Evolutionary conservation across 345 rosid genomes (phyloP).

Genomic region (Populus ilicifolia): DNA sequence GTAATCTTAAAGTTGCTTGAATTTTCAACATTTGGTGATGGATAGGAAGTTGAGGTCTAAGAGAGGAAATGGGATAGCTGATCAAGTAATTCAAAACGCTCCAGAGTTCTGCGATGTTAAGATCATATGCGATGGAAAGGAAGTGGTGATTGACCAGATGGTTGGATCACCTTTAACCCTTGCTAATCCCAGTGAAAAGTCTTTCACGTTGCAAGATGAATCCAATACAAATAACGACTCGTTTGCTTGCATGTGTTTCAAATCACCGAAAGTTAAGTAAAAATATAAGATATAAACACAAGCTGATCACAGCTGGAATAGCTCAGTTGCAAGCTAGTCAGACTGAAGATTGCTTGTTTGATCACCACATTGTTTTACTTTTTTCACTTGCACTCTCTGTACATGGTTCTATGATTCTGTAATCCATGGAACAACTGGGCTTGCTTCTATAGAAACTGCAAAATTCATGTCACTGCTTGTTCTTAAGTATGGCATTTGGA

Average conservation of each 20-base stretch:
- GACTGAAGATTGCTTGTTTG: slow-evolving; percentile 99
- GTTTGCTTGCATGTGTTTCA: slow-evolving; percentile 21
- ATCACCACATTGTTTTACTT: slow-evolving; percentile 51
- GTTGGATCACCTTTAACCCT: slow-evolving; percentile 14
- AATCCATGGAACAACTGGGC: not conserved
- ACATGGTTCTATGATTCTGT: not conserved
- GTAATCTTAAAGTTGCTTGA: not conserved
- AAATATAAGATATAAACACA: not conserved
- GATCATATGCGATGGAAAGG: slow-evolving; percentile 61
- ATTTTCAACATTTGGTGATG: not conserved
- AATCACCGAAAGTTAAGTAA: not conserved
- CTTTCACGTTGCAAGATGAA: not conserved
- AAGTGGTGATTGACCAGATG: slow-evolving; percentile 33
- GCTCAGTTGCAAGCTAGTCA: slow-evolving; percentile 96
- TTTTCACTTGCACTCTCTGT: no score
- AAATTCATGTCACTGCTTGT: not conserved
- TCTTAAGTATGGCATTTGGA: no score
- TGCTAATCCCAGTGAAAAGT: not conserved
- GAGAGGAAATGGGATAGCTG: slow-evolving; percentile 50
- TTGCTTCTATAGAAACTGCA: not conserved
- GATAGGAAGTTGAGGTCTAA: slow-evolving; percentile 46
- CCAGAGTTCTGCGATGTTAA: slow-evolving; percentile 51
- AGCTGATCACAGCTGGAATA: slow-evolving; percentile 48
- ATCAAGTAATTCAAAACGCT: slow-evolving; percentile 45
- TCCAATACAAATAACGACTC: not conserved